A percentile compares a stretch with the other conserved stretches of the same genome.
phyloP scores from a whole-genome alignment of 495 filamentous ascomycete genomes.

The Cladorrhinum samala region DNA sequence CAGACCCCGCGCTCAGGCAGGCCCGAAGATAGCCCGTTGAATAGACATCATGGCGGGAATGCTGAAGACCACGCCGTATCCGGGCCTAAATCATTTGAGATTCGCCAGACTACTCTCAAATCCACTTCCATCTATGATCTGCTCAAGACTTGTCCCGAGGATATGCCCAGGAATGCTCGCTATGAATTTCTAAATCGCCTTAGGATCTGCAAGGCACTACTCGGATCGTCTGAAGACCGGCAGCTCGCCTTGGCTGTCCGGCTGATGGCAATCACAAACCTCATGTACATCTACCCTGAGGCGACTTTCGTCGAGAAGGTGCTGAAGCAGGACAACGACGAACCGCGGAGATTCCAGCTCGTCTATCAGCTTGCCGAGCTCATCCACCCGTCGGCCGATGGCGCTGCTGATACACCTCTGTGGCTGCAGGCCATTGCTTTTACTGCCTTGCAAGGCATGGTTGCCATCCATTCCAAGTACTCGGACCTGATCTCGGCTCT shows the following conservation, averaged over 20 bases:
- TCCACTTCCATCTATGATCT: slow-evolving; percentile 60
- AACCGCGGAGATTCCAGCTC: slow-evolving; percentile 82
- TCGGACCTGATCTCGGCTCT: slow-evolving; percentile 79
- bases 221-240: slow-evolving; percentile 55
- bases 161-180: slow-evolving; percentile 63
- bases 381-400: slow-evolving; percentile 68
- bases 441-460: slow-evolving; percentile 70
- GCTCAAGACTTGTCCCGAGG: slow-evolving; percentile 53
- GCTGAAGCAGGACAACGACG: slow-evolving; percentile 80
- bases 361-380: slow-evolving; percentile 88
- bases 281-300: slow-evolving; percentile 84
- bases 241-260: slow-evolving; percentile 75
- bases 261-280: slow-evolving; percentile 81
- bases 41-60: slow-evolving; percentile 19
- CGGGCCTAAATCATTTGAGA: slow-evolving; percentile 57
- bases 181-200: slow-evolving; percentile 85
- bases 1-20: slow-evolving; percentile 34
- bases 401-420: slow-evolving; percentile 58
- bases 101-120: slow-evolving; percentile 59
- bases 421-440: slow-evolving; percentile 79
- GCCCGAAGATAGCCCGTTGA: slow-evolving; percentile 38
- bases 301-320: slow-evolving; percentile 74
- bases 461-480: slow-evolving; percentile 68
- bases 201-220: slow-evolving; percentile 72
- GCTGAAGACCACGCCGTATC: slow-evolving; percentile 50